phyloP scores from a whole-genome alignment of 2,329 filamentous ascomycete genomes.

The Microthyrium microscopicum region DNA sequence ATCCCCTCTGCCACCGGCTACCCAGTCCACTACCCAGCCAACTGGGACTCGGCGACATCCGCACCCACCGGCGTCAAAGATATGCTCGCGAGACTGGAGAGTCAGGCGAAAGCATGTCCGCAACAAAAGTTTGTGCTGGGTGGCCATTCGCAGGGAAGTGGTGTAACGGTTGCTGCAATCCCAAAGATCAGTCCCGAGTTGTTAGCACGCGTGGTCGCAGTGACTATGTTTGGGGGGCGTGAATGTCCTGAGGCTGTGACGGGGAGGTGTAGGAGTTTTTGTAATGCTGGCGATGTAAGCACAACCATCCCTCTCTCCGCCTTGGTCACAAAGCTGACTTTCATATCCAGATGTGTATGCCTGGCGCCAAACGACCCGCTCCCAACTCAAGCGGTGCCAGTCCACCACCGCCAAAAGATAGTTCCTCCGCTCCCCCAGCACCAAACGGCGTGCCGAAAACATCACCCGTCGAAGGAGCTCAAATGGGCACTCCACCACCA shows the following conservation, averaged over 20 bases:
- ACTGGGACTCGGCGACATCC: background rate
- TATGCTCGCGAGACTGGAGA: slow-evolving; percentile 1
- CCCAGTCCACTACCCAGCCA: slow-evolving; percentile 7
- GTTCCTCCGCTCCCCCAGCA: too few species aligned
- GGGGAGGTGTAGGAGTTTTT: slow-evolving; percentile 2
- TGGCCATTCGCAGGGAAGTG: slow-evolving; percentile 4
- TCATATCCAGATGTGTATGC: too few species aligned
- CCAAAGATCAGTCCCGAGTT: slow-evolving; percentile 2
- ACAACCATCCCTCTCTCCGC: too few species aligned
- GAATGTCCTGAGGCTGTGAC: slow-evolving; percentile 2
- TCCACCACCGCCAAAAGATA: too few species aligned
- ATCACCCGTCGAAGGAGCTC: too few species aligned
- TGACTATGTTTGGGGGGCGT: slow-evolving; percentile 6
- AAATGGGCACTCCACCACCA: too few species aligned
- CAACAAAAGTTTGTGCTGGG: slow-evolving; percentile 5
- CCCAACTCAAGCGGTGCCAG: too few species aligned
- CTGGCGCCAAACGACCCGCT: too few species aligned
- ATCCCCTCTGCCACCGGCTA: slow-evolving; percentile 4
- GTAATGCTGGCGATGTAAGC: slow-evolving; percentile 5
- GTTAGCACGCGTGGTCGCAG: slow-evolving; percentile 3
- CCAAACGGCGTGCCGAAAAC: too few species aligned
- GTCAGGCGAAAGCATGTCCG: slow-evolving; percentile 2
- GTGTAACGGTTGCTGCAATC: slow-evolving; percentile 4
- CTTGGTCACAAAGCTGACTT: too few species aligned
- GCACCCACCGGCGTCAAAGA: slow-evolving; percentile 1